Base-by-base conservation (phyloP, 768 basidiomycete genomes). In the Lactarius hatsudake region DNA sequence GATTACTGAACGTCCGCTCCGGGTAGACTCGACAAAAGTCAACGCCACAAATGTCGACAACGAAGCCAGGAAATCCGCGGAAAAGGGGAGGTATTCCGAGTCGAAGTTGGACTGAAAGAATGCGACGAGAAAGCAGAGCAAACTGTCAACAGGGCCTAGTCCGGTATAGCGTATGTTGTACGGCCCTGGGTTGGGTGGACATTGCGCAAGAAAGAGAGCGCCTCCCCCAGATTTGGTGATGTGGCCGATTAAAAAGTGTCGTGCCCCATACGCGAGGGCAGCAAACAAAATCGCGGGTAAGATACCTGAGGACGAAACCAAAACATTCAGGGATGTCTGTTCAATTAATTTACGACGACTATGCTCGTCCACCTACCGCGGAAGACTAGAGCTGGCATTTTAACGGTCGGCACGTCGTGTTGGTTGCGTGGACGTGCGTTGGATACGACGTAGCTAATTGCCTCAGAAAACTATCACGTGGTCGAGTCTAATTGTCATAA, bases 11-110 rank as follows among this genome's bases (percentile, higher is more conserved):
- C 68, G 55, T 8, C 64, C 62, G 45, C 45, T 38, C 15, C 70
- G 64, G 28, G 59, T n/a, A 6, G 68, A 58, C 62, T 71, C 70
- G 54, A 71, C n/a, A n/a, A 69, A 66, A n/a, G 68, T 62, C 28
- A 71, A 62, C 1, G 62, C 68, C 1, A 69, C 8, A 23, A 65
- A 57, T 1, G 59, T n/a, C 12, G 70, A 42, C 38, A 32, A 51
- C 4, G 70, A 71, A 2, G 62, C 30, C 2, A 42, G 4, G 51
- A 71, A 69, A 20, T 71, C 64, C 1, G 40, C 61, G 36, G 32
- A 17, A 59, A 71, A 59, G 42, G 62, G 64, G 9, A 66, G 26
- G 55, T 34, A 26, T 26, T 55, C 28, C 48, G 64, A 23, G 30
- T 61, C 61, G 20, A 69, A 40, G 45, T 43, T 43, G 3, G 62